Conservation (phyloP, 495 filamentous ascomycete genomes). For the Endocarpon pusillum region DNA sequence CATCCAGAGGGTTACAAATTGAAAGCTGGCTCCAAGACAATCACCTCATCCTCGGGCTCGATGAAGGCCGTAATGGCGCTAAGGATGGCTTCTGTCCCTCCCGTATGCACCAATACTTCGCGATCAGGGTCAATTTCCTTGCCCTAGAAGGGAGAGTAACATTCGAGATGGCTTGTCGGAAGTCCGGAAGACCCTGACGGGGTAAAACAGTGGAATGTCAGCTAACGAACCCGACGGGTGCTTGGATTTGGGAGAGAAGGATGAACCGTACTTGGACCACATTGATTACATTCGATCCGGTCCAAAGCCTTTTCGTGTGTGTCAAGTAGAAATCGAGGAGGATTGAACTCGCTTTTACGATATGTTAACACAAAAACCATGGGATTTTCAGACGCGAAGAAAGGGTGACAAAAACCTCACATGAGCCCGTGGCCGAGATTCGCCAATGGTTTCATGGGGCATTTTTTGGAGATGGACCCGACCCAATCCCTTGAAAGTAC, state of each 20-base stretch:
- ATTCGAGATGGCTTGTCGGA: constrained; percentile 3
- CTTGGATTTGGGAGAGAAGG: background rate
- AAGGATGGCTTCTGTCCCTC: constrained; percentile 5
- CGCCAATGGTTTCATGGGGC: constrained; percentile 5
- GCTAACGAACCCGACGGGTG: too few species aligned
- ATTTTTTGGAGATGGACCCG: constrained; percentile 1
- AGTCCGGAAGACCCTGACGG: constrained; percentile 1
- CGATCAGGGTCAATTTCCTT: constrained; percentile 1
- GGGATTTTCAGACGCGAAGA: background rate
- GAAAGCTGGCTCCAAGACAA: constrained; percentile 8
- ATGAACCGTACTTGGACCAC: constrained; percentile 3
- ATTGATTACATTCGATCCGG: constrained; percentile 4
- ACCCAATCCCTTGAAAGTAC: constrained; percentile 3
- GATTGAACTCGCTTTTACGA: constrained; percentile 3
- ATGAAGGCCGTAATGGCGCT: constrained; percentile 5
- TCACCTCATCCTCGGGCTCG: constrained; percentile 8
- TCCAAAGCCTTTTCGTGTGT: constrained; percentile 5
- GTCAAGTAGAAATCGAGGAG: constrained; percentile 6
- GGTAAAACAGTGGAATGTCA: background rate
- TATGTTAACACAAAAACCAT: background rate
- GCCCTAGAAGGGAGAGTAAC: constrained; percentile 3
- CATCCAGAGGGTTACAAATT: background rate
- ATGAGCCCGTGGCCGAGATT: constrained; percentile 5
- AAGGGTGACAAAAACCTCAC: background rate
- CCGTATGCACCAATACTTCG: constrained; percentile 4